Evolutionary conservation across 495 filamentous ascomycete genomes (phyloP), one percentile per base, ranked within the genome.

Genomic region (Talaromyces trachyspermus): DNA sequence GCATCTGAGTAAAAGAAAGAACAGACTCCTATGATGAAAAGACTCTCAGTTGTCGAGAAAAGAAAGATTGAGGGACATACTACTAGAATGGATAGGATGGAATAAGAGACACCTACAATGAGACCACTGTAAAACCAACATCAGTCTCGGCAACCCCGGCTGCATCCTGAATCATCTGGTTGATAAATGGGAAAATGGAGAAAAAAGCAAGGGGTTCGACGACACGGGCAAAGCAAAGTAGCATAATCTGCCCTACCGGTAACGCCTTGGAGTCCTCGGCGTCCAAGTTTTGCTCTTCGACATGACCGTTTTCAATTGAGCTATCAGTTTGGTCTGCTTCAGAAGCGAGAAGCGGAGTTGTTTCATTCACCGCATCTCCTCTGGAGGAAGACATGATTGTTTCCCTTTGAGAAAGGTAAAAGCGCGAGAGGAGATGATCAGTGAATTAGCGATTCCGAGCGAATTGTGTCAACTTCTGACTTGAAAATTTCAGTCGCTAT

Each of bases 141-240:
- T 85, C 78, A 26, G 64, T 54, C 44, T 78, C 69, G 14, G 60
- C 37, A 7, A 87, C 54, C 24, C 68, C 50, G 3, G 81, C 84
- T 50, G 75, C 77, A 24, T 77, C 65, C 54, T 74, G 65, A 4
- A 82, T 74, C 84, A 88, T 88, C 51, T 80, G 62, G 55, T 78
- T 84, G 58, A 88, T 76, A 62, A 83, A 88, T 0, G 84, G 84
- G 57, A 88, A 81, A 57, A 87, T 86, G 53, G 70, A 74, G 65
- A 87, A 88, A 64, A 82, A 88, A 12, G 82, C 80, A 25, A 86
- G 67, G 3, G 84, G 84, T 60, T 88, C 84, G n/a, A 85, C 60
- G n/a, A 80, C 58, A 8, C 82, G 72, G 1, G 79, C 77, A 56
- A 75, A 84, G 63, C 84, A 86, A 17, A 88, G 75, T 3, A 83